These are phyloP conservation scores for Brasenia schreberi DNA, from an alignment of 164 flowering plant species.

Conservation along the genomic window DNA sequence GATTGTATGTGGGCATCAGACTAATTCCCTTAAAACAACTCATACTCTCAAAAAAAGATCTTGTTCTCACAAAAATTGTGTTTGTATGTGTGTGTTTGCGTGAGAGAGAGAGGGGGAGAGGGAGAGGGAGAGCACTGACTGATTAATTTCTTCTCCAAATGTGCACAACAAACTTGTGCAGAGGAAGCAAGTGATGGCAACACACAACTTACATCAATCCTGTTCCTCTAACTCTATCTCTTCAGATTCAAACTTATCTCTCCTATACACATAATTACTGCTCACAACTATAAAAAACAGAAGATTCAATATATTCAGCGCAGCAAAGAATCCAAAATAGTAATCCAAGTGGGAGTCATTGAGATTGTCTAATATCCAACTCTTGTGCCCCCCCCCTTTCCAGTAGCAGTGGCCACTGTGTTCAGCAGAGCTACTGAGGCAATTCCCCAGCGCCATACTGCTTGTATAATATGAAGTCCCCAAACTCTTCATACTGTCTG, in stretches of 20 bases:
- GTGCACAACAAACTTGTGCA: too few species aligned
- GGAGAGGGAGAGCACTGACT: too few species aligned
- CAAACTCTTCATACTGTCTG: constrained; percentile 50
- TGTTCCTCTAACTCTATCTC: too few species aligned
- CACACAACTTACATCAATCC: too few species aligned
- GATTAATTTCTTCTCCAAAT: too few species aligned
- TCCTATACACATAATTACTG: neutral
- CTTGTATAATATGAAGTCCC: constrained; percentile 46
- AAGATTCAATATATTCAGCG: neutral
- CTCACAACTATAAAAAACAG: neutral
- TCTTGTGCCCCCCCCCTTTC: constrained; percentile 24
- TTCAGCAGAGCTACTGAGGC: constrained; percentile 33
- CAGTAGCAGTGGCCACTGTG: constrained; percentile 26
- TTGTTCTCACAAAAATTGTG: too few species aligned
- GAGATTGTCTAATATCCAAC: constrained; percentile 47
- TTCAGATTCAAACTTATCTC: neutral
- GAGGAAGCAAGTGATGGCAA: too few species aligned
- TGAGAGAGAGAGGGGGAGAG: too few species aligned
- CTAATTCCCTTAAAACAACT: too few species aligned
- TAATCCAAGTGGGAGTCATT: constrained; percentile 47
- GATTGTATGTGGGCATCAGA: too few species aligned
- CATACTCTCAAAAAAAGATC: too few species aligned
- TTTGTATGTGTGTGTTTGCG: too few species aligned
- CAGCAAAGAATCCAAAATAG: constrained; percentile 10
- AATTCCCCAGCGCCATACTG: constrained; percentile 39